phyloP scores from a whole-genome alignment of 2,329 filamentous ascomycete genomes.

The Aspergillus versicolor region DNA sequence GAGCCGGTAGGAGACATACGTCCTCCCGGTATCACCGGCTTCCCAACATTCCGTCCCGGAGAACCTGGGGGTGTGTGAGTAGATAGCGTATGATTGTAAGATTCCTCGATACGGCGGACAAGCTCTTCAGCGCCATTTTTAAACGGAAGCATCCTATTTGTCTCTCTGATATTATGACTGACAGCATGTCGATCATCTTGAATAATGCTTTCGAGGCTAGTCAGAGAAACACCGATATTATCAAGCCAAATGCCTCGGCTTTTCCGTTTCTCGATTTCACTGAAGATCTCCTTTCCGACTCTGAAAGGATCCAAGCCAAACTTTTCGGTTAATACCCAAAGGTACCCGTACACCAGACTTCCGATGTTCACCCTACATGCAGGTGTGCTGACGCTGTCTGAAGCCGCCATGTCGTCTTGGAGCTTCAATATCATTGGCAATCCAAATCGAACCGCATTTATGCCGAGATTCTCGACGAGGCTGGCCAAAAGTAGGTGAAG shows the following conservation, averaged over 20 bases:
- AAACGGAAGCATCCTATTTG: constrained; percentile 65
- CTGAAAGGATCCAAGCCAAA: constrained; percentile 72
- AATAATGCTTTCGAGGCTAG: constrained; percentile 61
- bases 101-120: constrained; percentile 70
- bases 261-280: constrained; percentile 73
- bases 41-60: constrained; percentile 63
- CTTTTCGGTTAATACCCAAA: constrained; percentile 74
- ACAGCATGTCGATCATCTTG: constrained; percentile 38
- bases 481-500: constrained; percentile 74
- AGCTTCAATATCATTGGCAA: constrained; percentile 86
- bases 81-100: constrained; percentile 62
- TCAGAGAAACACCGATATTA: constrained; percentile 68
- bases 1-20: constrained; percentile 38
- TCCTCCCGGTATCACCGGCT: constrained; percentile 58
- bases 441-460: constrained; percentile 76
- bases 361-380: constrained; percentile 75
- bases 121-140: constrained; percentile 66
- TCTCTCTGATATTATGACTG: constrained; percentile 44
- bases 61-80: constrained; percentile 69
- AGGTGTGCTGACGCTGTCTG: constrained; percentile 41
- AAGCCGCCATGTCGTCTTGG: constrained; percentile 70
- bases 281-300: constrained; percentile 69
- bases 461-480: constrained; percentile 73
- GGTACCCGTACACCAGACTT: constrained; percentile 83
- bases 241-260: constrained; percentile 77